Base-by-base conservation (phyloP, 768 basidiomycete genomes). In the Cantharellus anzutake region DNA sequence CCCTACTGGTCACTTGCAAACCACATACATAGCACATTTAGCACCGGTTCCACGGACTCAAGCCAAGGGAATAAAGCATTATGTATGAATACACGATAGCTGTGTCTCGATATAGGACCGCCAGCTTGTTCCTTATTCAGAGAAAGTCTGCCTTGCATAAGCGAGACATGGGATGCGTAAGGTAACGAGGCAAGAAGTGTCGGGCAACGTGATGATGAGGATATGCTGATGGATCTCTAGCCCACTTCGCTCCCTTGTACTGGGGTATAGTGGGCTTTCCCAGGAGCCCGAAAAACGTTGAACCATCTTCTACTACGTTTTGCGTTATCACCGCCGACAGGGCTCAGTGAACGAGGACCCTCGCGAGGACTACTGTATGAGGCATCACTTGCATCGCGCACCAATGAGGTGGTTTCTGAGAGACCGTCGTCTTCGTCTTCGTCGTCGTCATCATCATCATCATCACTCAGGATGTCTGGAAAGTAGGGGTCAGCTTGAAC, bases 351-450 rank as follows among this genome's bases (percentile, higher is more conserved):
- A 7, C 35, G 52, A 37, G 52, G 14, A 7, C 52, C 52, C 38
- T 7, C 7, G 11, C 14, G 52, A 37, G 52, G 38, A 1, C 11
- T 55, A 37, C 38, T 14, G 11, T 11, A 55, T 55, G 52, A 7
- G 35, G 11, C 14, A 11, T 7, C 38, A 7, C 14, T 11, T 55
- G 52, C 14, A 37, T 41, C 41, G 34, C 58, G 7, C 5, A 61
- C 58, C 11, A 61, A 39, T 3, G 61, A 61, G 16, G 61, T 42
- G 16, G 59, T 61, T 40, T 61, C 61, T 11, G 61, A 61, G 29
- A 52, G 39, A 35, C 38, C 48, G 41, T 61, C 60, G 42, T 58
- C 57, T 4, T 41, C 59, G 20, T 29, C 5, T 39, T 56, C 42
- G 51, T 5, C 51, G 39, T 20, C 52, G 38, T 56, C 42, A 2